These are phyloP conservation scores for Kwoniella europaea DNA, from an alignment of 768 basidiomycete genomes.

Conservation along the genomic window DNA sequence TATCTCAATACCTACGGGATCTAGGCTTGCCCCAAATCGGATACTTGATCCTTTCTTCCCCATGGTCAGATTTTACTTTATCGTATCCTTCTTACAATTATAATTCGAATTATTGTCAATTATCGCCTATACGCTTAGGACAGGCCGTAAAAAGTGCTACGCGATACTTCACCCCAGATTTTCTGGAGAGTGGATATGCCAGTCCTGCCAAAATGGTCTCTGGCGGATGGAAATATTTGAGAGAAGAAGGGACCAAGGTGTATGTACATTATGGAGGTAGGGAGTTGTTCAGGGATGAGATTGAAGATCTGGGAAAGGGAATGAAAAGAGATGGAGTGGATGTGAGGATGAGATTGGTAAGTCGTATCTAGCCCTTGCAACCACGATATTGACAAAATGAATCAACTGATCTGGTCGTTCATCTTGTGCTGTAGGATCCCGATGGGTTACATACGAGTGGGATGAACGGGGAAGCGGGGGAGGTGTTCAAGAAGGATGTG, in stretches of 20 bases:
- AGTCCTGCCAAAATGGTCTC: conserved; percentile 23
- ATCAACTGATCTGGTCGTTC: background rate
- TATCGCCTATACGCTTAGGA: conserved; percentile 18
- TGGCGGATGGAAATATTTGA: conserved; percentile 40
- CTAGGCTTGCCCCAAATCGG: conserved; percentile 36
- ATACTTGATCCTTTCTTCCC: conserved; percentile 30
- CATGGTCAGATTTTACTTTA: conserved; percentile 45
- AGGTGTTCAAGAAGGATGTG: conserved; percentile 13
- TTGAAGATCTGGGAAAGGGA: conserved; percentile 21
- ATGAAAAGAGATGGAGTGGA: conserved; percentile 50
- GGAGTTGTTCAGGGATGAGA: conserved; percentile 46
- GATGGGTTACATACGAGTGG: conserved; percentile 38
- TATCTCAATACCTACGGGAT: conserved; percentile 52
- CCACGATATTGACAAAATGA: background rate
- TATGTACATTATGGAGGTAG: conserved; percentile 45
- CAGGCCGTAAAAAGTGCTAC: conserved; percentile 19
- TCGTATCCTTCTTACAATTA: conserved; percentile 22
- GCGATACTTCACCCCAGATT: conserved; percentile 17
- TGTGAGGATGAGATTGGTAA: conserved; percentile 41
- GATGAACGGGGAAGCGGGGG: conserved; percentile 15
- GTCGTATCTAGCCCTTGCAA: conserved; percentile 4
- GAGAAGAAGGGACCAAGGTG: conserved; percentile 31
- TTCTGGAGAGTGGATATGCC: conserved; percentile 30
- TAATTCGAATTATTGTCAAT: conserved; percentile 28
- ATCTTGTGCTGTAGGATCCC: conserved; percentile 21